Base-by-base conservation (phyloP, 345 rosid genomes). In the Pistacia vera region DNA sequence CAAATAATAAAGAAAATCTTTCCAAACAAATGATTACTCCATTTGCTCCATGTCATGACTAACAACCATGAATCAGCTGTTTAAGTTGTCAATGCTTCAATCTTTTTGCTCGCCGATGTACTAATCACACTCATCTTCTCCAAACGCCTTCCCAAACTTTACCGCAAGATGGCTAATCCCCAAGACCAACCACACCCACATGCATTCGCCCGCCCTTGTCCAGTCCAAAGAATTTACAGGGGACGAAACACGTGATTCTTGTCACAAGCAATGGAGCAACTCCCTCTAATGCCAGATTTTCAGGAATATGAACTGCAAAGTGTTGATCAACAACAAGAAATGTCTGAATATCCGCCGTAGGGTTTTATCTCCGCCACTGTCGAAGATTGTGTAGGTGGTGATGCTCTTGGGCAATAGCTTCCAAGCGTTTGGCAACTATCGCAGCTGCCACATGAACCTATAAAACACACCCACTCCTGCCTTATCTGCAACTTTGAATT, bases 161-260 rank as follows among this genome's bases (percentile, higher is more conserved):
- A 70, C 76, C 2, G 75, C 78, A n/a, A 75, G 4, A 4, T 79
- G 82, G 18, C 66, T 11, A 74, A 57, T n/a, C 78, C 75, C 3
- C 75, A 75, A 4, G 62, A 11, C 82, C 78, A 0, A 79, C 75
- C 13, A 74, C 78, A 14, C 72, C 82, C 1, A 79, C 33, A 69
- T 36, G 72, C 71, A 51, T 55, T 36, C 78, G n/a, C n/a, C 71
- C 0, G 65, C 75, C 33, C n/a, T 54, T 57, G 49, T 79, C 71
- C 30, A 79, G 75, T 13, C 62, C 63, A 4, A 61, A 70, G 11
- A 60, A 68, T 66, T 70, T 73, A n/a, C 28, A 68, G 61, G 1
- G 78, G 81, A 41, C 81, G 74, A 13, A 60, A 68, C 4, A 74
- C 82, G 71, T 69, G 16, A 79, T 74, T 57, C 75, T 75, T 3